Evolutionary conservation across 257 asterid species (phyloP), one percentile per base, ranked within the genome.

Genomic region (Pogostemon cablin): DNA sequence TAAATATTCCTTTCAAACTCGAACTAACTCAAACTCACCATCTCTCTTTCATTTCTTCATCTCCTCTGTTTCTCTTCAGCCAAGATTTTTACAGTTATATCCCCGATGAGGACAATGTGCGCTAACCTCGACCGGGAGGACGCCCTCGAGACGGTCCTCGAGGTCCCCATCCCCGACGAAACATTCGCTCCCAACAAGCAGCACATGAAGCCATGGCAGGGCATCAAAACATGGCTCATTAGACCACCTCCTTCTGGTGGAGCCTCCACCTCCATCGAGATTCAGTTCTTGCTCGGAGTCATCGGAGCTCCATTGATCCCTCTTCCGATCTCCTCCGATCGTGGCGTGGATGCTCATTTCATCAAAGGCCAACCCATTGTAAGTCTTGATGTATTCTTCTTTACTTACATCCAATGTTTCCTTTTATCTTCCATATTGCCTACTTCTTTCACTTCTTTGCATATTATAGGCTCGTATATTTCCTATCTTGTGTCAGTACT

Each of bases 131-230:
- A 83, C n/a, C 62, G 86, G 32, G 96, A 89, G 6, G 90, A 87
- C 65, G 90, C 74, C 7, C 86, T 88, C 7, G 92, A 88, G 15
- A 88, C 92, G 3, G 92, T 88, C 7, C 87, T 88, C 0, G 96
- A 89, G 67, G 93, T 89, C 56, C 96, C 96, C 2, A 66, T 89
- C 64, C 96, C 91, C 0, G 91, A 87, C 40, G 96, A 89, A 53
- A 81, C 82, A 57, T 85, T 80, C 66, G 56, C 60, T 40, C 39
- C 83, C 11, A 70, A 35, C 72, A 76, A 79, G 60, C 70, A 75
- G 1, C 32, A 25, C 32, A 25, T 25, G 67, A 80, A 69, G 42
- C 57, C 89, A 7, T 85, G 93, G 93, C 85, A 73, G 32, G 73
- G 52, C 66, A 42, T 86, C 75, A 85, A 75, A 42, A 75, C 85